Percentiles rank a stretch among this genome's conserved stretches.
Conservation (phyloP, 495 filamentous ascomycete species). For the Echria macrotheca region DNA sequence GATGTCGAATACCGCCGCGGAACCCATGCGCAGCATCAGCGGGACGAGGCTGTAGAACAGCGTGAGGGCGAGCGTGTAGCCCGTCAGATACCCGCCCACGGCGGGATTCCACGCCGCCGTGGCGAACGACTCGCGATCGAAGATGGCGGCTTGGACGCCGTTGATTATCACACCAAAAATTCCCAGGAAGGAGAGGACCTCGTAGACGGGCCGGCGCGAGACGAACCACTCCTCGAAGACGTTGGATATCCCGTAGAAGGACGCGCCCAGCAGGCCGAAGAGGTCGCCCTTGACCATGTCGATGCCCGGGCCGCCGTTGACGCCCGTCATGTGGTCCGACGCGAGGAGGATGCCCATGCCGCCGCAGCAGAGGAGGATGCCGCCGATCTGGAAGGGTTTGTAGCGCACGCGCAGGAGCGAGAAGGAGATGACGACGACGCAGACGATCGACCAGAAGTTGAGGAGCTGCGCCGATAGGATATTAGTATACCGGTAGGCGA, state of each 20-base stretch:
- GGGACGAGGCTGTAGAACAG: slow-evolving; percentile 87
- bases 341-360: slow-evolving; percentile 87
- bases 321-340: slow-evolving; percentile 74
- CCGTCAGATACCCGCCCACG: slow-evolving; percentile 75
- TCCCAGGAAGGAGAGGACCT: slow-evolving; percentile 86
- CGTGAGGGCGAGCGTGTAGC: slow-evolving; percentile 76
- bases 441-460: slow-evolving; percentile 97
- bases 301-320: slow-evolving; percentile 55
- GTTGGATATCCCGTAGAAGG: slow-evolving; percentile 88
- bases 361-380: slow-evolving; percentile 85
- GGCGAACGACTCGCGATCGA: slow-evolving; percentile 70
- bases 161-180: slow-evolving; percentile 90
- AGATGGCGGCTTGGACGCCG: slow-evolving; percentile 82
- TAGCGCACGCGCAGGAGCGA: slow-evolving; percentile 81
- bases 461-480: slow-evolving; percentile 89
- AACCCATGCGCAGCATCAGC: slow-evolving; percentile 78
- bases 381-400: slow-evolving; percentile 71
- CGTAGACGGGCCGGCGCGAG: slow-evolving; percentile 78
- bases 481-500: slow-evolving; percentile 89
- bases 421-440: slow-evolving; percentile 84
- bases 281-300: slow-evolving; percentile 87
- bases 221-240: slow-evolving; percentile 91
- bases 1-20: slow-evolving; percentile 95
- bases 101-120: slow-evolving; percentile 60
- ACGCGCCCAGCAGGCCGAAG: slow-evolving; percentile 82